Evolutionary conservation across 108 stramenopile species (phyloP).

Genomic region (Pseudonitzschia delicatissima): DNA sequence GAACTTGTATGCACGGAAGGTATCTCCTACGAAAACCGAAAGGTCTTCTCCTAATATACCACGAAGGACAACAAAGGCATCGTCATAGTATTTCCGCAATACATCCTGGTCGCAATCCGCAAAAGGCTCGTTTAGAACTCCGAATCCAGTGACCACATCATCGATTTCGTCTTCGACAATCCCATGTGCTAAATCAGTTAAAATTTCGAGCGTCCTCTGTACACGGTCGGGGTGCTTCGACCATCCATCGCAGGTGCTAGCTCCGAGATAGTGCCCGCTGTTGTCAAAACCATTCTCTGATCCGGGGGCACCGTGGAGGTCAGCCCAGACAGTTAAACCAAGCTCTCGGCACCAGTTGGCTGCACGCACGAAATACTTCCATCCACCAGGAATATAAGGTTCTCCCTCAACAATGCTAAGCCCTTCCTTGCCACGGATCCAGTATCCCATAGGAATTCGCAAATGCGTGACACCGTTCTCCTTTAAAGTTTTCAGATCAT

Average conservation of each 20-base stretch:
- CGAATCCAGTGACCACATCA: slow-evolving; percentile 73
- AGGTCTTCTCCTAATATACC: slow-evolving; percentile 29
- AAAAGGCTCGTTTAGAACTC: slow-evolving; percentile 79
- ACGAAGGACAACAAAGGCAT: slow-evolving; percentile 44
- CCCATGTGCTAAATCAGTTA: slow-evolving; percentile 40
- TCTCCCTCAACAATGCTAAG: slow-evolving; percentile 19
- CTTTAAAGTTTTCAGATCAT: slow-evolving; percentile 42
- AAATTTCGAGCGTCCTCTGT: slow-evolving; percentile 43
- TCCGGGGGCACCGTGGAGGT: slow-evolving; percentile 74
- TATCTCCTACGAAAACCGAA: slow-evolving; percentile 56
- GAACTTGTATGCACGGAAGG: slow-evolving; percentile 44
- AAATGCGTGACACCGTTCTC: slow-evolving; percentile 61
- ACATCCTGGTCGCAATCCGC: slow-evolving; percentile 34
- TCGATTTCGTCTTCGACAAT: slow-evolving; percentile 37
- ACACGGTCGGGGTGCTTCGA: slow-evolving; percentile 31
- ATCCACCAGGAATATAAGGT: slow-evolving; percentile 58
- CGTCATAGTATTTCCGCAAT: slow-evolving; percentile 48
- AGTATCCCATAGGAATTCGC: slow-evolving; percentile 69
- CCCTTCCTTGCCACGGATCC: slow-evolving; percentile 43
- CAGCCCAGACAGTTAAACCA: slow-evolving; percentile 59
- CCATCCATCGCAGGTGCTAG: slow-evolving; percentile 47
- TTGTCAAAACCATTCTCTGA: slow-evolving; percentile 79
- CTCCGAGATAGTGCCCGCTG: slow-evolving; percentile 37
- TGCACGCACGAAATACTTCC: slow-evolving; percentile 57
- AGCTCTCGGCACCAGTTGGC: slow-evolving; percentile 50